These are phyloP conservation scores for Hymenoscyphus linearis DNA, from an alignment of 2,329 filamentous ascomycete species.

Conservation along the genomic window DNA sequence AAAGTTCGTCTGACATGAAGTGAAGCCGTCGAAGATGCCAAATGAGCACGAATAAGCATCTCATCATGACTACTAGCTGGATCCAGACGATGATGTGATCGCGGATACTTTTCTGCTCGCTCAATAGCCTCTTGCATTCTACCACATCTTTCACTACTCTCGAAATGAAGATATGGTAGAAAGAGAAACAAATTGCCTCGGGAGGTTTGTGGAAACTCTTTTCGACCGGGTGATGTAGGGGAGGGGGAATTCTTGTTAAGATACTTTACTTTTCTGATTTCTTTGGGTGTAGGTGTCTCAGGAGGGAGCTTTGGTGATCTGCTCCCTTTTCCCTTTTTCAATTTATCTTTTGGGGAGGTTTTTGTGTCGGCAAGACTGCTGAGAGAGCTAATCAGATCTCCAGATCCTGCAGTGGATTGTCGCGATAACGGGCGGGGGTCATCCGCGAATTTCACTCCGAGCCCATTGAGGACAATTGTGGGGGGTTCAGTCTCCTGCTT, in stretches of 20 bases:
- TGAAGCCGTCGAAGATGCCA: conserved; percentile 27
- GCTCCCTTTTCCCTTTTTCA: conserved; percentile 21
- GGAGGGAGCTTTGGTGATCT: conserved; percentile 22
- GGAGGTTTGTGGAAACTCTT: conserved; percentile 8
- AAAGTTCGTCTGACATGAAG: conserved; percentile 42
- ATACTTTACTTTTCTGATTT: conserved; percentile 14
- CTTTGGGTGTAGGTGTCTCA: conserved; percentile 17
- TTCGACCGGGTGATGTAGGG: conserved; percentile 11
- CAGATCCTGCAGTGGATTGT: conserved; percentile 8
- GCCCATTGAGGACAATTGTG: conserved; percentile 22
- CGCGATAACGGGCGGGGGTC: conserved; percentile 15
- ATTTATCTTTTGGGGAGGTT: conserved; percentile 17
- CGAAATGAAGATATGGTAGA: conserved; percentile 28
- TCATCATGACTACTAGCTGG: conserved; percentile 24
- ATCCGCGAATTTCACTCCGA: conserved; percentile 1
- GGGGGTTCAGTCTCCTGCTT: conserved; percentile 14
- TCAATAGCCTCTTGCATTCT: conserved; percentile 28
- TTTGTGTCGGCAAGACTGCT: conserved; percentile 7
- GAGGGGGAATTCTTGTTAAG: conserved; percentile 8
- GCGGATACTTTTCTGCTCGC: conserved; percentile 18
- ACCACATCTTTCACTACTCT: conserved; percentile 20
- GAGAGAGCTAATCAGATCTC: conserved; percentile 13
- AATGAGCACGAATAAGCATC: conserved; percentile 27
- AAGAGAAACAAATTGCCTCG: conserved; percentile 24
- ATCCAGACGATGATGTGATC: conserved; percentile 2